Evolutionary conservation across 108 stramenopile species (phyloP), one percentile per base, ranked within the genome.

Genomic region (Cyclostephanos invisitatus): DNA sequence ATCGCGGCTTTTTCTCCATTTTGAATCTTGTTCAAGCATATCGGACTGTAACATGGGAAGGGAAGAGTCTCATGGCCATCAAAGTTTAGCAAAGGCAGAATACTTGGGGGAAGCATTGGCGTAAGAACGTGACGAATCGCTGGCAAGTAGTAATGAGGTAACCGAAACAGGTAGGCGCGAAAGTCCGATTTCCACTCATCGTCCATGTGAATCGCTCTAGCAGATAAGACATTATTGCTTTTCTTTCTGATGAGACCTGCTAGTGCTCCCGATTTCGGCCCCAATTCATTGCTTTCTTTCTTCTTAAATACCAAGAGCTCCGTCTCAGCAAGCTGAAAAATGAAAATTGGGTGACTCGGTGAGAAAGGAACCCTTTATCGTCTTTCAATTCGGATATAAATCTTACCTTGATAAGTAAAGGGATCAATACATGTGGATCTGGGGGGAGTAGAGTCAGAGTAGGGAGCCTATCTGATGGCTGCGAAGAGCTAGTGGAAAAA

Each of bases 391-490:
- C 53, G 24, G 24, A 20, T 54, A 10, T 1, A 25, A 54, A 18
- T 27, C 53, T 54, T 25, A 54, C 53, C 22, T 54, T 54, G 25
- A 93, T 64, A 20, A 93, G 68, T 63, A 93, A 53, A 28, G 92
- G 92, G 10, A 93, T 64, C 11, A 93, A 68, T 51, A 93, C 79
- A 53, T 93, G 92, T 10, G 92, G 85, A 69, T 93, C 92, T 46
- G 92, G 92, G 53, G 92, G 92, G 18, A 93, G 74, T 7, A 93
- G 60, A 35, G 89, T 91, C 63, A 93, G 37, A n/a, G 92, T 90
- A 24, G 87, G 80, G 12, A 84, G 48, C 32, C 70, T 77, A 28
- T 28, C 46, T 9, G 66, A 50, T 36, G 60, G 12, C 28, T 57
- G 36, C 63, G 37, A 17, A 74, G 68, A 9, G 67, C 57, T 15